phyloP scores from a whole-genome alignment of 148 eudicot species.

The Vaccinium darrowii region DNA sequence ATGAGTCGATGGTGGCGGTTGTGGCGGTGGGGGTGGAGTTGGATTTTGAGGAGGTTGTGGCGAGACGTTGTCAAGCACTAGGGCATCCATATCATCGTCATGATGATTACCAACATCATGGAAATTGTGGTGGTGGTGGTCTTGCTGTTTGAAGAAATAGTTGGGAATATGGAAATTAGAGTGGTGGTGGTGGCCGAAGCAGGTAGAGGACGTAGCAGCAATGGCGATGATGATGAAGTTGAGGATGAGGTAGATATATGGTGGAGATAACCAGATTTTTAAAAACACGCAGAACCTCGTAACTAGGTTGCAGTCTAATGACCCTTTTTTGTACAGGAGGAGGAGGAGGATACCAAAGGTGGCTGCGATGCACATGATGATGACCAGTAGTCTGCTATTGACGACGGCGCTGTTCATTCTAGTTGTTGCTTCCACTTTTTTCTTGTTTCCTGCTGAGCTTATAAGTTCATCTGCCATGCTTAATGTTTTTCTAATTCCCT shows the following conservation, averaged over 20 bases:
- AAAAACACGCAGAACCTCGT: background rate
- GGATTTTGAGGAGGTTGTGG: background rate
- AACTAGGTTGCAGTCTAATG: background rate
- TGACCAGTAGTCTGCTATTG: background rate
- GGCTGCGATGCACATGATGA: background rate
- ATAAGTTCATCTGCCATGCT: background rate
- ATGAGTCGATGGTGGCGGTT: background rate
- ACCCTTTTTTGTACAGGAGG: background rate
- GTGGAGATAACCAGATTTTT: conserved; percentile 27
- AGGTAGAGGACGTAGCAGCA: conserved; percentile 31
- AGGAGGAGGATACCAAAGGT: background rate
- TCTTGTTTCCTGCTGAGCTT: background rate
- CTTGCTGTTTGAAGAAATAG: background rate
- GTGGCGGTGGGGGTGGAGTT: background rate
- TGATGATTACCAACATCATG: background rate
- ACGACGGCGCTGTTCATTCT: background rate
- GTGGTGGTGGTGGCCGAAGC: conserved; percentile 11
- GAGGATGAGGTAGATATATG: conserved; percentile 40
- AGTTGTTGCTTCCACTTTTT: background rate
- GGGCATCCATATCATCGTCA: background rate
- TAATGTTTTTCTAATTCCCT: background rate
- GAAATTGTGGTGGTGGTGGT: background rate
- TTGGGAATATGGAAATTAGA: conserved; percentile 7
- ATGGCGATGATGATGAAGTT: conserved; percentile 49
- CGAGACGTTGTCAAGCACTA: background rate